Conservation (phyloP, 306 rosid genomes). For the Alnus rubra region DNA sequence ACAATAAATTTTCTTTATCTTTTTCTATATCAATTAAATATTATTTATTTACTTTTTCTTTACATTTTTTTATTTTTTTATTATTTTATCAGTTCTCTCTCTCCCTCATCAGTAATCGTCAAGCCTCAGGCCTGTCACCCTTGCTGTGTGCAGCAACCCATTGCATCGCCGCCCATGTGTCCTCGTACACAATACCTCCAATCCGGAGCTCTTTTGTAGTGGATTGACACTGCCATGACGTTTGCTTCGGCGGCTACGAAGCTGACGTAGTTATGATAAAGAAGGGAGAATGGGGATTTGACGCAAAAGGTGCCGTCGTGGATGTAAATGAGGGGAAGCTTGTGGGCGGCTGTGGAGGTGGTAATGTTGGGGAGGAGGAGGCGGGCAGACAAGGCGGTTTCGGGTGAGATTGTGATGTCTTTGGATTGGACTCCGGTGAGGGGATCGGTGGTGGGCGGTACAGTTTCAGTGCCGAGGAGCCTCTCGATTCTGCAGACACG, state of each 20-base stretch:
- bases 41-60: no score
- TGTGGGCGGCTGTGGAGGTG: not conserved
- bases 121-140: conserved; percentile 36
- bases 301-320: conserved; percentile 69
- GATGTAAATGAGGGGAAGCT: conserved; percentile 61
- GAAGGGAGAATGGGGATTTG: conserved; percentile 37
- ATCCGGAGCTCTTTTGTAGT: conserved; percentile 64
- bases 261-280: conserved; percentile 46
- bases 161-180: conserved; percentile 47
- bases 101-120: conserved; percentile 24
- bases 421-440: conserved; percentile 49
- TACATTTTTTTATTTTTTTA: no score
- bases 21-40: no score
- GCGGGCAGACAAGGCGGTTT: conserved; percentile 47
- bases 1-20: no score
- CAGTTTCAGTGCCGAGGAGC: conserved; percentile 33
- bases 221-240: conserved; percentile 43
- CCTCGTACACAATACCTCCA: conserved; percentile 37
- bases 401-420: conserved; percentile 48
- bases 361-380: conserved; percentile 50
- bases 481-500: conserved; percentile 52
- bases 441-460: conserved; percentile 43
- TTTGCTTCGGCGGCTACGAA: conserved; percentile 36
- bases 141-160: conserved; percentile 43
- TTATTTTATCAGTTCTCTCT: no score